phyloP scores from a whole-genome alignment of 202 grass and related monocot species.

The Carex sylvatica region DNA sequence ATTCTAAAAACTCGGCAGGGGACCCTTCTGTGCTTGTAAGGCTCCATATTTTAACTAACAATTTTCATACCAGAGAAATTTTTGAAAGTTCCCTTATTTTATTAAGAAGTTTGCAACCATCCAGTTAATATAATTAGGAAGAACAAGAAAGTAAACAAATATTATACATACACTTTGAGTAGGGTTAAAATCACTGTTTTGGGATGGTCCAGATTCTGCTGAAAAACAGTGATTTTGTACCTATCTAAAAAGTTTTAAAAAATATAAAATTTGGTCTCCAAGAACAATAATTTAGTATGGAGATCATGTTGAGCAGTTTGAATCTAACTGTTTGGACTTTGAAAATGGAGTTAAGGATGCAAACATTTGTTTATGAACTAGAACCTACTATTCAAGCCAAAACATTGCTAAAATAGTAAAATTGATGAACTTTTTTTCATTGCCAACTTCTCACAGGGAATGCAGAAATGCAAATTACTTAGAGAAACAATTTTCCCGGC shows the following conservation, averaged over 20 bases:
- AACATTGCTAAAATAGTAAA: neutral
- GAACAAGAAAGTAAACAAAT: too few relatives aligned
- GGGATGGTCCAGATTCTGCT: too few relatives aligned
- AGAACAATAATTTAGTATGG: too few relatives aligned
- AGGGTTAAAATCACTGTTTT: too few relatives aligned
- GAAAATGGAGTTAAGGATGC: too few relatives aligned
- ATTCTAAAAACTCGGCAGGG: constrained; percentile 54
- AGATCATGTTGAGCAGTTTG: too few relatives aligned
- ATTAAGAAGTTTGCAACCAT: neutral
- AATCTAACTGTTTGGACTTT: too few relatives aligned
- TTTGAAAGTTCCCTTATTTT: neutral
- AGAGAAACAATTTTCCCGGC: constrained; percentile 79
- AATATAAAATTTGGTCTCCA: too few relatives aligned
- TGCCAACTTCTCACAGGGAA: constrained; percentile 51
- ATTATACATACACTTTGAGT: neutral
- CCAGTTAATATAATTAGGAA: neutral
- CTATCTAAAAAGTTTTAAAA: too few relatives aligned
- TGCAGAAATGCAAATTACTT: constrained; percentile 88
- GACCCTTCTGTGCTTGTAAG: constrained; percentile 88
- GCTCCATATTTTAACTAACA: constrained; percentile 1
- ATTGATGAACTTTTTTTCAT: neutral
- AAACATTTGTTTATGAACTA: neutral
- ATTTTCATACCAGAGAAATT: neutral
- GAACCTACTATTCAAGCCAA: neutral
- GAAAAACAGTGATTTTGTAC: too few relatives aligned